A percentile compares a stretch with the other conserved stretches of the same genome.
phyloP scores from a whole-genome alignment of 2,329 filamentous ascomycete species.

The Teratosphaeria gauchensis region DNA sequence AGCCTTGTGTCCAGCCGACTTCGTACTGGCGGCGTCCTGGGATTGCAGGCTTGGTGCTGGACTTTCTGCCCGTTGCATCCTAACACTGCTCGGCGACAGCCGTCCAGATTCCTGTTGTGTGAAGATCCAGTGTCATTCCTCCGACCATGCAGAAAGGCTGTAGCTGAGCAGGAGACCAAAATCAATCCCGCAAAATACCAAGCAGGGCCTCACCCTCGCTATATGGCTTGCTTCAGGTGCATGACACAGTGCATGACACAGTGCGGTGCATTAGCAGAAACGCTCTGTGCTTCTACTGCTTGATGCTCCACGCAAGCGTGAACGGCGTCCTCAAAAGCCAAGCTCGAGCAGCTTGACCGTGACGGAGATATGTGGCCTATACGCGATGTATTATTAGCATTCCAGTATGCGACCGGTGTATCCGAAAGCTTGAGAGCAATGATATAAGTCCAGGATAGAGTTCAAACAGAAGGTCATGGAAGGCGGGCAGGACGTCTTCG shows the following conservation, averaged over 20 bases:
- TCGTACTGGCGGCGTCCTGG: background rate
- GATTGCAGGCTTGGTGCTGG: background rate
- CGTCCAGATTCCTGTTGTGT: background rate
- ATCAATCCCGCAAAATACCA: background rate
- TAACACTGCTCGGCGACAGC: background rate
- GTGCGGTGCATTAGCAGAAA: constrained; percentile 3
- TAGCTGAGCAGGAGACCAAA: background rate
- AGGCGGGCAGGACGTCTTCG: background rate
- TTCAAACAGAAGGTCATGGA: background rate
- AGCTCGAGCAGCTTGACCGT: background rate
- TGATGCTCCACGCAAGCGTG: background rate
- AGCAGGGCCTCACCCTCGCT: background rate
- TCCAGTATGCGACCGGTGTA: too few species aligned
- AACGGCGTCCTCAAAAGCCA: background rate
- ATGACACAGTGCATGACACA: constrained; percentile 1
- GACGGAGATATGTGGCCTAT: background rate
- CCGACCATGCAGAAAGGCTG: background rate
- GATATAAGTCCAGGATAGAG: background rate
- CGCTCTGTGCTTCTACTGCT: constrained; percentile 1
- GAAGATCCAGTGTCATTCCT: background rate
- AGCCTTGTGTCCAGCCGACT: background rate
- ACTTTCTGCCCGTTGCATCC: background rate
- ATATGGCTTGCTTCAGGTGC: constrained; percentile 1
- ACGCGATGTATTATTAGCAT: background rate
- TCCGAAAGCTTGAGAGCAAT: background rate